Base-by-base conservation (phyloP, 371 early-diverging fungal genomes). In the Mucor racemosus region DNA sequence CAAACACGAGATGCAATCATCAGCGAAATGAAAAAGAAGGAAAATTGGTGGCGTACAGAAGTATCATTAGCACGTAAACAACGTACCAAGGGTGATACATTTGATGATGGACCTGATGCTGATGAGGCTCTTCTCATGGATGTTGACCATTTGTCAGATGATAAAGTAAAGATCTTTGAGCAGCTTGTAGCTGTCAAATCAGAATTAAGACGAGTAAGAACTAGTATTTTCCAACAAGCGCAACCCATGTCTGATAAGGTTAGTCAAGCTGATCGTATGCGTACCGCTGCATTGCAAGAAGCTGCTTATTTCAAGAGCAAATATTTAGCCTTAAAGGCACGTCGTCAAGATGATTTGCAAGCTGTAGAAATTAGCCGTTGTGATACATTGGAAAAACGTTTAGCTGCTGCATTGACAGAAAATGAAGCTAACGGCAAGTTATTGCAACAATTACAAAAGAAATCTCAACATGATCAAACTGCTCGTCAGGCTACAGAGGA, bases 281-380 rank as follows among this genome's bases (percentile, higher is more conserved):
- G 85, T 34, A 82, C 85, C 0, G 86, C 84, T 14, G 87, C 87
- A 0, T 70, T 87, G 33, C 86, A 87, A 64, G 87, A 87, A 40
- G 86, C 87, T 1, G 87, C 86, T 1, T 87, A 87, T 48, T 78
- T 85, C 59, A 86, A 85, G 64, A 80, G 82, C 15, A 87, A 87
- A 62, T 73, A 75, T 53, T 34, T 69, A n/a, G 74, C 72, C 63
- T 40, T 79, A 58, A 55, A 79, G 71, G 33, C 73, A 57, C 68
- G 61, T 63, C 61, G 80, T 61, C 73, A 71, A 46, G 67, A 67
- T 7, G 82, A 81, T 0, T 64, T 86, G 3, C 76, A 75, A 10
- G 57, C 46, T 4, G 63, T 87, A 9, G 86, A 84, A 35, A 62
- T 69, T 7, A 76, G 77, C 7, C 77, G 87, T 13, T 79, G 85